Conservation (phyloP, 768 basidiomycete species). For the Cystobasidium onofrii region DNA sequence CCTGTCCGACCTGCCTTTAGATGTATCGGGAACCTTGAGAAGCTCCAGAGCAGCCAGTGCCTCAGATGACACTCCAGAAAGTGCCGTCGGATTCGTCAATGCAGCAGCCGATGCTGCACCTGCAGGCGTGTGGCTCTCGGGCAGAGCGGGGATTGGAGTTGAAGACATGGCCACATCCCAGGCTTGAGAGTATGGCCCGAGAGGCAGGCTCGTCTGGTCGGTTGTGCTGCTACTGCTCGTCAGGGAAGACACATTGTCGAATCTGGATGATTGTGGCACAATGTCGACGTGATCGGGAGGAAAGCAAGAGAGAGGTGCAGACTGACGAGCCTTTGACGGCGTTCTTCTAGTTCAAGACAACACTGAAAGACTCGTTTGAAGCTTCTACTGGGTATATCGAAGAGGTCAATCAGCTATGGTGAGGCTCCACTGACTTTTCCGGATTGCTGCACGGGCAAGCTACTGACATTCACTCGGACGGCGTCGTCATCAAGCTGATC, state of each 20-base stretch:
- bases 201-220: too few relatives aligned
- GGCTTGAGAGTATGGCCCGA: too few relatives aligned
- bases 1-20: slow-evolving; percentile 45
- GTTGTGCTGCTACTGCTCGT: neutral
- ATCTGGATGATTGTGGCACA: neutral
- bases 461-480: neutral
- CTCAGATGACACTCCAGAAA: slow-evolving; percentile 1
- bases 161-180: neutral
- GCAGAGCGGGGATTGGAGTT: neutral
- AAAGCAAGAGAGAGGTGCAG: neutral
- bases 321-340: neutral
- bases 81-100: neutral
- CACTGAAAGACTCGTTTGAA: neutral
- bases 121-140: neutral
- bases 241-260: neutral
- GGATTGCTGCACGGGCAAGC: neutral
- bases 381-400: neutral
- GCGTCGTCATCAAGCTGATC: slow-evolving; percentile 24
- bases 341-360: neutral
- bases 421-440: neutral
- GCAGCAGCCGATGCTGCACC: neutral
- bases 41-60: slow-evolving; percentile 13
- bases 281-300: neutral
- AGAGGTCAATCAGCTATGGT: neutral
- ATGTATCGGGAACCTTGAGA: slow-evolving; percentile 42